Conservation (phyloP, 2,329 filamentous ascomycete genomes). For the Diaporthe nobilis region DNA sequence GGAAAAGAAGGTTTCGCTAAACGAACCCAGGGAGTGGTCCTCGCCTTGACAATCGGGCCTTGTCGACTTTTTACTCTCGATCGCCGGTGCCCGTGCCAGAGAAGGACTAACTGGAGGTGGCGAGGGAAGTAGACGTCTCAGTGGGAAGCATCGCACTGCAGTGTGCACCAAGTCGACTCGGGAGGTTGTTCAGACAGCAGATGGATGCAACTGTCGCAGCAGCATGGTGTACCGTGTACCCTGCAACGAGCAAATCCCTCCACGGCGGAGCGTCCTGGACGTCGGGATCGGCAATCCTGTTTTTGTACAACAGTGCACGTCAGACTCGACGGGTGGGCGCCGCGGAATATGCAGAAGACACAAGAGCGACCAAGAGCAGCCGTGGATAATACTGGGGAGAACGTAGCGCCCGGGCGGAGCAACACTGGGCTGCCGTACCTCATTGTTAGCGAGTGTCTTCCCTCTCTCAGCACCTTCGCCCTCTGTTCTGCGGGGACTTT, state of each 20-base stretch:
- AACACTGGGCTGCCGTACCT: not conserved
- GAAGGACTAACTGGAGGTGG: not conserved
- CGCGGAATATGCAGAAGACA: not conserved
- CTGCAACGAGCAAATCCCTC: too few species aligned
- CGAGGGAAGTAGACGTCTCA: not conserved
- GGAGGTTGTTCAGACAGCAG: not conserved
- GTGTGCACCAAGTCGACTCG: too few species aligned
- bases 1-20: slow-evolving; percentile 12
- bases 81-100: not conserved
- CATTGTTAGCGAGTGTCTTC: slow-evolving; percentile 14
- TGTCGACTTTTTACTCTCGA: too few species aligned
- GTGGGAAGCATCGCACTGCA: not conserved
- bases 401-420: not conserved
- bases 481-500: not conserved
- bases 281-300: not conserved
- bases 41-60: not conserved
- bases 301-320: not conserved
- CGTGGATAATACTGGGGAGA: not conserved
- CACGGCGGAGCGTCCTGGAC: not conserved
- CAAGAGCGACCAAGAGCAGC: not conserved
- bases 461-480: not conserved
- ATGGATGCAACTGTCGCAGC: not conserved
- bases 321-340: not conserved
- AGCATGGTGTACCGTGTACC: not conserved
- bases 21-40: too few species aligned